Evolutionary conservation across 2,329 filamentous ascomycete genomes (phyloP), one percentile per base, ranked within the genome.

Genomic region (Macrophomina pseudophaseolina): DNA sequence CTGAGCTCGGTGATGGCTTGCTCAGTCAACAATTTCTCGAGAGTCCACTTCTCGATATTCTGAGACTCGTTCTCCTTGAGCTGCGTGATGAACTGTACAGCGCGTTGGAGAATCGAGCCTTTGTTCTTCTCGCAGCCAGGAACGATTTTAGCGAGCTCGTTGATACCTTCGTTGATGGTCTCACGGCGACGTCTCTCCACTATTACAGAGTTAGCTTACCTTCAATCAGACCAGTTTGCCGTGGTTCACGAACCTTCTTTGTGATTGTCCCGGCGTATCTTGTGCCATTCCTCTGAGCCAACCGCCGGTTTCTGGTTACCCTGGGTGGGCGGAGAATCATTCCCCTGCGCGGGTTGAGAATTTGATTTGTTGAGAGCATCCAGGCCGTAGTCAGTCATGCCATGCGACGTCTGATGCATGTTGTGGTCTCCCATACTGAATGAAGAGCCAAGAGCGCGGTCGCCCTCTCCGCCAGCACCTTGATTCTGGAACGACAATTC

Each of bases 91-190:
- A 97, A 98, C 70, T 93, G 90, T 9, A 97, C 94, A 0, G 95
- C 93, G 40, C 94, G 92, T 76, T 96, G 92, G 44, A 99, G 84
- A 70, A 99, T 98, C 2, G 93, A 96, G 0, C 95, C 95, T 81
- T 99, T 99, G 84, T 99, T 98, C 85, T 98, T 99, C 80, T 99
- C 95, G 74, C 94, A 97, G 14, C 93, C 93, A 0, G 95, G 95
- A 0, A 99, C 95, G 71, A 99, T 97, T 82, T 97, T 98, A 71
- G 94, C 92, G 35, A 99, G 87, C 79, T 98, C 95, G 75, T 97
- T 98, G 73, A 99, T 99, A 59, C 95, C 95, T 80, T 99, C 95
- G 71, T 99, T 99, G 78, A 99, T 99, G 0, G 95, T 97, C 80
- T 99, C 95, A 70, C 95, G 92, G 52, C 95, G 93, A 67, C 95